phyloP scores from a whole-genome alignment of 192 early-diverging fungal species.

The Backusella macrospora region DNA sequence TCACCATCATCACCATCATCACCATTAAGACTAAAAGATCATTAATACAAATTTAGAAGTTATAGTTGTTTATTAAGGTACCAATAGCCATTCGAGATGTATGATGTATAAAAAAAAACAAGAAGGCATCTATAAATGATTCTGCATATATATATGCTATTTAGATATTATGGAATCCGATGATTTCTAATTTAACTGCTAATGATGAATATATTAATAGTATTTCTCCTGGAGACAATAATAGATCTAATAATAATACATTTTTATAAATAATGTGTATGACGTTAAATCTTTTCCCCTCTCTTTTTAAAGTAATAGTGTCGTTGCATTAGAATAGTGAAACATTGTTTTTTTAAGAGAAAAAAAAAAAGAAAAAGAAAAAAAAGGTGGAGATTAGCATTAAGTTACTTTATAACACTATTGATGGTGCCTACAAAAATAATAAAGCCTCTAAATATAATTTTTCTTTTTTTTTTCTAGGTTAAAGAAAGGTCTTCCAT shows the following conservation, averaged over 20 bases:
- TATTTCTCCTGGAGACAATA: too few species aligned
- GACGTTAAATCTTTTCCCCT: not conserved
- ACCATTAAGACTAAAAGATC: not conserved
- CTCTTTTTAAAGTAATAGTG: slow-evolving; percentile 10
- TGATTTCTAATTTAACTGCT: too few species aligned
- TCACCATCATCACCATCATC: too few species aligned
- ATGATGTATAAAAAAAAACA: too few species aligned
- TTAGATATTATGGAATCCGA: too few species aligned
- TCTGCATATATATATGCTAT: too few species aligned
- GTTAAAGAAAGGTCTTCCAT: not conserved
- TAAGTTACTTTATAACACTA: not conserved
- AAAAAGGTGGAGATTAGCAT: not conserved
- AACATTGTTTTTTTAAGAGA: not conserved
- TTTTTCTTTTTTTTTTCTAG: not conserved
- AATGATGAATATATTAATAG: too few species aligned
- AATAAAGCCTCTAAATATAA: not conserved
- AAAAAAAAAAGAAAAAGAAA: not conserved
- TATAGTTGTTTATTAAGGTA: not conserved
- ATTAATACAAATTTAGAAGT: slow-evolving; percentile 11
- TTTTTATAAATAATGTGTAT: not conserved
- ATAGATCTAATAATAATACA: too few species aligned
- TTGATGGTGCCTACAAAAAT: not conserved
- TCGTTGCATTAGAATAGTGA: not conserved
- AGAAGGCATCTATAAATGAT: too few species aligned
- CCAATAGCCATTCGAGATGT: not conserved